Percentiles rank a stretch among this genome's conserved stretches.
Evolutionary conservation across 805 yeast species (phyloP).

Genomic region (Sugiyamaella valdiviana): DNA sequence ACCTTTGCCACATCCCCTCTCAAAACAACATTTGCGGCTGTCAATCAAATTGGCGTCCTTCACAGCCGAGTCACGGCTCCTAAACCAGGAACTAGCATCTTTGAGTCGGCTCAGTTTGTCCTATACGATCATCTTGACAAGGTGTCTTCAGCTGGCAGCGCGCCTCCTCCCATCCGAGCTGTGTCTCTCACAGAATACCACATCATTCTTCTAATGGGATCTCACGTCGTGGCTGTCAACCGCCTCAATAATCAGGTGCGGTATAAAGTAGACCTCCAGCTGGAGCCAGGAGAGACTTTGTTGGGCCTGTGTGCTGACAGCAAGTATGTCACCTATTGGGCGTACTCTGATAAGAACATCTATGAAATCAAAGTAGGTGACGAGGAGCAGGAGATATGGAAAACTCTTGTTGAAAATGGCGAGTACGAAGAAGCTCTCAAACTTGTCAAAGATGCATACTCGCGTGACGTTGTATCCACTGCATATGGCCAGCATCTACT

Average conservation of each 20-base stretch:
- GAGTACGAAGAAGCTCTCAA: conserved; percentile 62
- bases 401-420: conserved; percentile 43
- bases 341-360: conserved; percentile 52
- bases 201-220: conserved; percentile 41
- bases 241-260: conserved; percentile 47
- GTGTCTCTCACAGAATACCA: conserved; percentile 50
- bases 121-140: conserved; percentile 37
- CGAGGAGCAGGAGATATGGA: conserved; percentile 75
- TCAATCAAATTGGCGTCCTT: conserved; percentile 43
- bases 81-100: conserved; percentile 16
- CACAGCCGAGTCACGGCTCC: conserved; percentile 34
- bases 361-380: conserved; percentile 62
- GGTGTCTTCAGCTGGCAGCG: background rate
- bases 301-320: conserved; percentile 48
- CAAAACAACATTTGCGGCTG: conserved; percentile 38
- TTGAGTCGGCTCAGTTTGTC: conserved; percentile 36
- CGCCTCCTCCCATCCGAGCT: conserved; percentile 30
- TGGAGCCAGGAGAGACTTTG: conserved; percentile 32
- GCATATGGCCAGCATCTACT: conserved; percentile 50
- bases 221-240: conserved; percentile 42
- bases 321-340: conserved; percentile 62
- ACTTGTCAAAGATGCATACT: conserved; percentile 30
- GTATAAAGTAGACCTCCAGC: conserved; percentile 37
- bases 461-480: conserved; percentile 43
- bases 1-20: conserved; percentile 20